A percentile compares a stretch with the other conserved stretches of the same genome.
Conservation (phyloP, 495 filamentous ascomycete genomes). For the Xylaria telfairii region DNA sequence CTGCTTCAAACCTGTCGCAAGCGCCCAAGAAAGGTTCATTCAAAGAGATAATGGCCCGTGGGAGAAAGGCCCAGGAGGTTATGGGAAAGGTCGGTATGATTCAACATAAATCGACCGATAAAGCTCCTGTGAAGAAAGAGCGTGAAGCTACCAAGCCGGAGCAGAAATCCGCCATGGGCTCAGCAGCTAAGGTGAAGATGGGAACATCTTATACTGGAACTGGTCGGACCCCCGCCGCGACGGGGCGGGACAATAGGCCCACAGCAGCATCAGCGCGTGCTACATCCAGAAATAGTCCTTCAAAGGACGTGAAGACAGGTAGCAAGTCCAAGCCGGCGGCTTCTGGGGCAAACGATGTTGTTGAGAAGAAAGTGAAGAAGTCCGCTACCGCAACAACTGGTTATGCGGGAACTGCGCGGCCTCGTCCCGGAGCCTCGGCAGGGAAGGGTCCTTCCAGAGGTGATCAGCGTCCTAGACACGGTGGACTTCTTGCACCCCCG, state of each 20-base stretch:
- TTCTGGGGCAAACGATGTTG: constrained; percentile 30
- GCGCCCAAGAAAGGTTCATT: constrained; percentile 70
- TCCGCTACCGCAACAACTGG: constrained; percentile 62
- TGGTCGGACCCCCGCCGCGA: constrained; percentile 26
- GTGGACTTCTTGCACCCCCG: constrained; percentile 40
- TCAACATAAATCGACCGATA: constrained; percentile 61
- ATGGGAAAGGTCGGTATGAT: constrained; percentile 59
- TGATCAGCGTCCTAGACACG: constrained; percentile 30
- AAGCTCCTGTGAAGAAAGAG: constrained; percentile 51
- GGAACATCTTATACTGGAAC: constrained; percentile 35
- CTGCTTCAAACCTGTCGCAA: constrained; percentile 36
- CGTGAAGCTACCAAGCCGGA: constrained; percentile 50
- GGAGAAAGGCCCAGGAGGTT: constrained; percentile 57
- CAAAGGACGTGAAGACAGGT: constrained; percentile 26
- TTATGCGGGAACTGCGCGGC: constrained; percentile 62
- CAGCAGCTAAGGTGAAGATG: constrained; percentile 30
- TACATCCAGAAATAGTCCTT: constrained; percentile 31
- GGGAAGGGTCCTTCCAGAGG: constrained; percentile 37
- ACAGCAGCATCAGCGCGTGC: constrained; percentile 29
- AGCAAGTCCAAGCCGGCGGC: constrained; percentile 27
- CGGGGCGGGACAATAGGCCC: constrained; percentile 31
- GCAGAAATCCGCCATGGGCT: constrained; percentile 28
- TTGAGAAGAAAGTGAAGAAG: constrained; percentile 63
- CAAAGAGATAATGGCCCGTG: constrained; percentile 71
- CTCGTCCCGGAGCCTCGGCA: constrained; percentile 43